Evolutionary conservation across 2,329 filamentous ascomycete genomes (phyloP), one percentile per base, ranked within the genome.

Genomic region (Aureobasidium lini): DNA sequence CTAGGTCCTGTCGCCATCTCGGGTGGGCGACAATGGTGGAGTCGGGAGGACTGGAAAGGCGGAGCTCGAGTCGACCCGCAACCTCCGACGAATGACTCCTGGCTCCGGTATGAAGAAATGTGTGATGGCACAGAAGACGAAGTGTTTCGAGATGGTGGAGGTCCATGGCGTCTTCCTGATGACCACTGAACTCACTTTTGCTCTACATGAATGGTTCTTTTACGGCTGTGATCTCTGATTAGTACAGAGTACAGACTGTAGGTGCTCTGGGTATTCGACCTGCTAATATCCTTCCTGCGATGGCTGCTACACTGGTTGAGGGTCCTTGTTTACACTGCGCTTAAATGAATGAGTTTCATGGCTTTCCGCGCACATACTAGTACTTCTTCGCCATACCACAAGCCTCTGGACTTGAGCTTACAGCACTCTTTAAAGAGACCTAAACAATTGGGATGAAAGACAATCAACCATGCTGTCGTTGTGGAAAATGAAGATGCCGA

Each of bases 1-100:
- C 46, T 62, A 4, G 32, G 58, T n/a, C 64, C 66, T 15, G 48
- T 69, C 5, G 68, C 75, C 7, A 67, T 71, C 29, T 70, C 73
- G 1, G 73, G 75, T 1, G 69, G 73, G 44, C 71, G 71, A 2
- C 40, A 49, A 34, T 59, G 56, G 56, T 59, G 56, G 56, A 34
- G 40, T 34, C 31, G 23, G 7, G 56, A 59, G 9, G 43, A 50
- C 32, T 42, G 46, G 46, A 37, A 48, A 11, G 46, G 43, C 6
- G 56, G 56, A 6, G 56, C 36, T n/a, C 29, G 44, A 4, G 16
- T 23, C 28, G 73, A 72, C 31, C 23, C 11, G 4, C 23, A 29
- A 13, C 11, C 43, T 7, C 11, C 2, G 5, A 7, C 43, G 28
- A 68, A 71, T 36, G 70, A 67, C 16, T 69, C 70, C 49, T 59